These are phyloP conservation scores for Durio zibethinus DNA, from an alignment of 345 rosid genomes.

Conservation along the genomic window DNA sequence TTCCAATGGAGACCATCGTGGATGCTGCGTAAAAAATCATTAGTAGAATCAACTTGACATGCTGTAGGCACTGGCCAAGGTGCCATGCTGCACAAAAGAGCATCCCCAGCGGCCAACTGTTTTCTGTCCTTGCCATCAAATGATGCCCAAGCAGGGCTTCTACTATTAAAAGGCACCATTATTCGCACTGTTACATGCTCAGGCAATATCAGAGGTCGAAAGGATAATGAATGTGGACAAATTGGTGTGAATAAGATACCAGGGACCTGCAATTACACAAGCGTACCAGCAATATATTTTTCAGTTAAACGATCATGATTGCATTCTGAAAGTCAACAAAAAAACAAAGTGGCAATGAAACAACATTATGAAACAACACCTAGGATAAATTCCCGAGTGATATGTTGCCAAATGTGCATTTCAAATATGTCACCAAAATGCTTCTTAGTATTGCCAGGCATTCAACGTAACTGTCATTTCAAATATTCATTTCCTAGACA, in stretches of 20 bases:
- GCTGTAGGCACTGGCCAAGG: constrained; percentile 99
- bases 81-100: constrained; percentile 95
- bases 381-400: neutral
- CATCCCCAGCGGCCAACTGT: constrained; percentile 64
- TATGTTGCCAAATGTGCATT: neutral
- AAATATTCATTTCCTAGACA: no score
- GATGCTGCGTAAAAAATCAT: constrained; percentile 85
- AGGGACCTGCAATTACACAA: constrained; percentile 63
- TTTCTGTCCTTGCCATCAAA: constrained; percentile 96
- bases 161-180: constrained; percentile 87
- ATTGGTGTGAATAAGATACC: constrained; percentile 96
- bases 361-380: neutral
- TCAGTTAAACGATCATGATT: neutral
- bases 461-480: no score
- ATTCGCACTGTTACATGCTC: constrained; percentile 88
- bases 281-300: neutral
- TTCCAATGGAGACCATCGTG: constrained; percentile 99
- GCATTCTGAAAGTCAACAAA: neutral
- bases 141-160: constrained; percentile 91
- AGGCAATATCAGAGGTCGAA: constrained; percentile 92
- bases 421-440: no score
- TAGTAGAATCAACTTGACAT: constrained; percentile 78
- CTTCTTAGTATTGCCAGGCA: no score
- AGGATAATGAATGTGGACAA: constrained; percentile 95
- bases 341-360: neutral